Conservation (phyloP, 768 basidiomycete species). For the Heimioporus sp. region DNA sequence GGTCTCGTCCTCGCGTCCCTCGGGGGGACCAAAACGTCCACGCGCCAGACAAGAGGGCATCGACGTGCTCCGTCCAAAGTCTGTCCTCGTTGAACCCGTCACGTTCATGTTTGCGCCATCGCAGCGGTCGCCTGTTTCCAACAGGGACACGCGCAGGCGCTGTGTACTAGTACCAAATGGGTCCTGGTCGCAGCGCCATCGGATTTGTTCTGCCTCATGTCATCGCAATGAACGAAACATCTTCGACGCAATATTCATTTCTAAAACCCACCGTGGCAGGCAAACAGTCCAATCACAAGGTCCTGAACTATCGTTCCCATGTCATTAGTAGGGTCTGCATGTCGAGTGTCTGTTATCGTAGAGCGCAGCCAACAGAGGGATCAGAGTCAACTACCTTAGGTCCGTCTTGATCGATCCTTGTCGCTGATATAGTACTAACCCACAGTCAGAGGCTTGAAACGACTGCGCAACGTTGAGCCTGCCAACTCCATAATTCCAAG, state of each 20-base stretch:
- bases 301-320: neutral
- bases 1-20: slow-evolving; percentile 3
- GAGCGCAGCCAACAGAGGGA: neutral
- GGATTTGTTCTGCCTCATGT: neutral
- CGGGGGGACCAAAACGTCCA: neutral
- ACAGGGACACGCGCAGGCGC: neutral
- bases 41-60: neutral
- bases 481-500: no score
- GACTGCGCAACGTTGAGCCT: no score
- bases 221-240: neutral
- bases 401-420: neutral
- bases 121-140: neutral
- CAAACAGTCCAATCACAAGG: neutral
- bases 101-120: neutral
- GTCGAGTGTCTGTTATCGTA: neutral
- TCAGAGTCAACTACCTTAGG: neutral
- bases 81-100: neutral
- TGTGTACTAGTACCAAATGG: neutral
- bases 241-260: neutral
- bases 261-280: neutral
- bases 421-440: neutral
- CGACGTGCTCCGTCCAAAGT: slow-evolving; percentile 10
- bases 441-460: slow-evolving; percentile 9
- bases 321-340: neutral
- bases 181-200: neutral